These are phyloP conservation scores for Leccinum incarnatum DNA, from an alignment of 768 basidiomycete genomes.

Conservation along the genomic window DNA sequence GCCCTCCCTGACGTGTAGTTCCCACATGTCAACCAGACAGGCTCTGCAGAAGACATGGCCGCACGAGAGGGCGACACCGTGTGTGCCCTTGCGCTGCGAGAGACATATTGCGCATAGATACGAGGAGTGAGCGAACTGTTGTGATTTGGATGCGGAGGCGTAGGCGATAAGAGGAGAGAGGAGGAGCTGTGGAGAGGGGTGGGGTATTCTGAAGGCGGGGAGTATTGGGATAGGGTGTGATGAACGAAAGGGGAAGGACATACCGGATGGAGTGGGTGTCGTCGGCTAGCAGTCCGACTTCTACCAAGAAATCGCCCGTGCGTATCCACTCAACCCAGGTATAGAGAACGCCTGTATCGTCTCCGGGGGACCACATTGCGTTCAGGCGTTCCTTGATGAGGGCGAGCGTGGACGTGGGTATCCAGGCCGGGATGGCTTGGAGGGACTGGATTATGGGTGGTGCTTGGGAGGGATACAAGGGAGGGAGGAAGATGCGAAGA, in stretches of 20 bases:
- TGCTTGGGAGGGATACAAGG: constrained; percentile 49
- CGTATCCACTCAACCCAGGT: constrained; percentile 72
- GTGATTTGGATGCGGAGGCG: constrained; percentile 45
- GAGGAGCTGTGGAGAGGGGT: constrained; percentile 56
- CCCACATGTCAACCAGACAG: constrained; percentile 82
- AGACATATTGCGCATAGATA: constrained; percentile 80
- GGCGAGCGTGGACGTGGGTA: constrained; percentile 35
- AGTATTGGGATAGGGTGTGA: constrained; percentile 1
- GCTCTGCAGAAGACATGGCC: constrained; percentile 80
- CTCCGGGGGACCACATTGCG: constrained; percentile 53
- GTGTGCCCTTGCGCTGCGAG: constrained; percentile 66
- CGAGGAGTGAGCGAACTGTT: constrained; percentile 59
- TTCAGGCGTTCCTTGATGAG: constrained; percentile 41
- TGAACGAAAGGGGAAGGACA: constrained; percentile 32
- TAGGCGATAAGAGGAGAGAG: constrained; percentile 46
- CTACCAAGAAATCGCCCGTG: constrained; percentile 58
- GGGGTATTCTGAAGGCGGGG: constrained; percentile 36
- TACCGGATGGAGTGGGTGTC: constrained; percentile 31
- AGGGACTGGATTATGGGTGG: constrained; percentile 57
- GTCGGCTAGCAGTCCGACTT: constrained; percentile 39
- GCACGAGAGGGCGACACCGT: constrained; percentile 70
- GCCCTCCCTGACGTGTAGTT: constrained; percentile 76
- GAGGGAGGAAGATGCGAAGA: constrained; percentile 51
- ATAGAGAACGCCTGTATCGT: constrained; percentile 57
- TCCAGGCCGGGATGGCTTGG: constrained; percentile 58